A percentile compares a stretch with the other conserved stretches of the same genome.
phyloP scores from a whole-genome alignment of 345 rosid genomes.

The Citrus glauca region DNA sequence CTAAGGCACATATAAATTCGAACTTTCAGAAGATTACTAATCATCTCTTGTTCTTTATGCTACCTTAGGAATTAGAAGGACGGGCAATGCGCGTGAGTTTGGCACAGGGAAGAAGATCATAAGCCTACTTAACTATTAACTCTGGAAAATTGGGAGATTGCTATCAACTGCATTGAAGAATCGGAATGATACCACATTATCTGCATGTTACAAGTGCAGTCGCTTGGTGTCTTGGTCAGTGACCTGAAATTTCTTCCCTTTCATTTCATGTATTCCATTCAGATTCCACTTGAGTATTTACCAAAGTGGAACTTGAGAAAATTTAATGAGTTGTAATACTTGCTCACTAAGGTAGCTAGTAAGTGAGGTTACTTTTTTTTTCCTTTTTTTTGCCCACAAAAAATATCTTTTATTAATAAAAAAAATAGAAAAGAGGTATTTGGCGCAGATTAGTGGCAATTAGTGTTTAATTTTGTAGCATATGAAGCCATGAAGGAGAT shows the following conservation, averaged over 20 bases:
- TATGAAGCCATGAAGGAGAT: too few species aligned
- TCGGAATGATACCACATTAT: constrained; percentile 1
- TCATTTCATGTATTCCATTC: background rate
- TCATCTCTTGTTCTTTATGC: background rate
- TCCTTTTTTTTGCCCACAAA: background rate
- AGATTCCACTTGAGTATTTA: background rate
- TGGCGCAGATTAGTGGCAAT: background rate
- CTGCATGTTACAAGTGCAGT: background rate
- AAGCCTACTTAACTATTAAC: constrained; percentile 8
- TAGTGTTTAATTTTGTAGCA: background rate
- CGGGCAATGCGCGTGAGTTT: constrained; percentile 66
- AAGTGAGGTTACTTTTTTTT: background rate
- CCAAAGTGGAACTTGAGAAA: background rate
- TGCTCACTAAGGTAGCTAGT: background rate
- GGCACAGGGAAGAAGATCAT: constrained; percentile 64
- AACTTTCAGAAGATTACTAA: background rate
- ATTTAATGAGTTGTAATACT: background rate
- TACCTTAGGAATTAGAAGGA: constrained; percentile 65
- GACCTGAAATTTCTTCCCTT: background rate
- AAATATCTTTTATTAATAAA: too few species aligned
- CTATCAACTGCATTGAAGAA: background rate
- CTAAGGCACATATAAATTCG: background rate
- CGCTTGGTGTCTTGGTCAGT: background rate
- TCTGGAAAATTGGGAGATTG: background rate
- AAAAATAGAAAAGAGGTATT: background rate